Base-by-base conservation (phyloP, 2,329 filamentous ascomycete genomes). In the Verticillium nubilum region DNA sequence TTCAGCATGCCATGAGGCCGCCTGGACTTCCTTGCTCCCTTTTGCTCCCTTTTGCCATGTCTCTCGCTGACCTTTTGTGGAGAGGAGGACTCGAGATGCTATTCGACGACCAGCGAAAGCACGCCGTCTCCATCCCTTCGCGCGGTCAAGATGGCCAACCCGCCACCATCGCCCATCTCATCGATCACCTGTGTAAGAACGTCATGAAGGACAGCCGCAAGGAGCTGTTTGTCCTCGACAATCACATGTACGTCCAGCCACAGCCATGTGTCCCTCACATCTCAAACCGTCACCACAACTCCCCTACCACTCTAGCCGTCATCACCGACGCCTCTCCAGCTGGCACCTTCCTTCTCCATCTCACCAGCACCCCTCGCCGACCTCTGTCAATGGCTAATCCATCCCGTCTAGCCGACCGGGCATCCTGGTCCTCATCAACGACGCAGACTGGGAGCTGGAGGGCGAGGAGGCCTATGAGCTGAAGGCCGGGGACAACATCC, bases 361-460 rank as follows among this genome's bases (percentile, higher is more conserved):
- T 62, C 61, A 59, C 57, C 61, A 61, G 59, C 59, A 63, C 60
- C 58, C 60, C 29, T 31, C 29, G 13, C 23, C 7, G 7, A 12
- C 23, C 19, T 13, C 23, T n/a, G 42, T 13, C 42, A 25, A 47
- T n/a, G n/a, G 19, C 42, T 47, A 19, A 47, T 9, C n/a, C 42
- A 19, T 19, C 19, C 10, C 9, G 23, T 10, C 42, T 50, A 98
- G 94, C 62, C 92, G 95, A 58, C 95, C 95, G 5, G 95, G 95
- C 2, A 97, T 99, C 72, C 84, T 99, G 52, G 94, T 97, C 28
- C 82, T 99, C 60, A 96, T 99, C 74, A 99, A 99, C 72, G 95
- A 99, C 68, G 91, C 92, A 27, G 95, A 99, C 73, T 99, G 95
- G 95, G 95, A 98, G 74, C 84, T 99, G 13, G 95, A 98, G 75